Conservation (phyloP, 257 asterid species). For the Jasminum sambac region DNA sequence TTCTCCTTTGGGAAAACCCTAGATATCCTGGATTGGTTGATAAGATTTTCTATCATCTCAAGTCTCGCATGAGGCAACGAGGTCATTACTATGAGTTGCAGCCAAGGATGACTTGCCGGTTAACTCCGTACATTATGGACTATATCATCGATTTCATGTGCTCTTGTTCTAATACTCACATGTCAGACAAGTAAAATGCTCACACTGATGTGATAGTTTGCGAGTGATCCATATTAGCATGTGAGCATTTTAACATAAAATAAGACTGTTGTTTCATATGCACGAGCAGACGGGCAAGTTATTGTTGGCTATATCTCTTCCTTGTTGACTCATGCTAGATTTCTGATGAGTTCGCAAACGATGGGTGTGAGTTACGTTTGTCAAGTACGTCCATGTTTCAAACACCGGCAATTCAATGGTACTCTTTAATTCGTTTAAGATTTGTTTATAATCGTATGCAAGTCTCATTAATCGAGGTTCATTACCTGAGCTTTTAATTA, state of each 20-base stretch:
- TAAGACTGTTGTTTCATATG: no score
- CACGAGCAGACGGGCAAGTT: conserved; percentile 48
- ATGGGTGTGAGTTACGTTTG: no score
- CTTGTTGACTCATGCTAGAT: conserved; percentile 67
- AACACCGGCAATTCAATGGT: background rate
- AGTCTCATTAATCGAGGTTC: no score
- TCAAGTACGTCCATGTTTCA: background rate
- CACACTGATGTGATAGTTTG: no score
- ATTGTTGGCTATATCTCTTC: conserved; percentile 58
- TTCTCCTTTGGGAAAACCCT: conserved; percentile 35
- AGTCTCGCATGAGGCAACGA: conserved; percentile 69
- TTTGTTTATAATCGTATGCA: no score
- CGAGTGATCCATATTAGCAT: no score
- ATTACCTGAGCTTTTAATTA: no score
- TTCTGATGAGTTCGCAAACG: conserved; percentile 30
- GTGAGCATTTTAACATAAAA: no score
- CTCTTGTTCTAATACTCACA: no score
- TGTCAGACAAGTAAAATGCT: no score
- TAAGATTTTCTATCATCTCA: conserved; percentile 35
- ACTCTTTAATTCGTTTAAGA: no score
- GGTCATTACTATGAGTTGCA: conserved; percentile 40
- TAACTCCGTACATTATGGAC: background rate
- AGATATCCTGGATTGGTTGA: conserved; percentile 13
- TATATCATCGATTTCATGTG: background rate
- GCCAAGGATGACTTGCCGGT: conserved; percentile 99